phyloP scores from a whole-genome alignment of 345 rosid species.

The Lumnitzera racemosa region DNA sequence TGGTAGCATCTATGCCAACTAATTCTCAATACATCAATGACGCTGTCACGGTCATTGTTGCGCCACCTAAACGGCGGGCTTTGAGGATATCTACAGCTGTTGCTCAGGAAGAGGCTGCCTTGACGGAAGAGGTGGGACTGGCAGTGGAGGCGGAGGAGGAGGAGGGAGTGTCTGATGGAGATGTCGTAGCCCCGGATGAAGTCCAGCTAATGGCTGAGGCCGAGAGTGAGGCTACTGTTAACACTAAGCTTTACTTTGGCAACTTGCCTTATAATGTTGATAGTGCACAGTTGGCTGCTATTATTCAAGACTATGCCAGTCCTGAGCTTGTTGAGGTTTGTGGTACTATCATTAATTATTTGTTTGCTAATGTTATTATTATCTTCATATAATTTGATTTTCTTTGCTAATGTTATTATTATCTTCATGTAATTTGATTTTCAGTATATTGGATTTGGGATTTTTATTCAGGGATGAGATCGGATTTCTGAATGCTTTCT shows the following conservation, averaged over 20 bases:
- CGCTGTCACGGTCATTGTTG: slow-evolving; percentile 3
- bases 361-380: neutral
- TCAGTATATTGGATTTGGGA: too few relatives aligned
- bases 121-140: slow-evolving; percentile 19
- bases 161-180: slow-evolving; percentile 4
- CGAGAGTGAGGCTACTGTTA: slow-evolving; percentile 15
- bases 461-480: too few relatives aligned
- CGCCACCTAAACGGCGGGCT: slow-evolving; percentile 21
- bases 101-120: slow-evolving; percentile 35
- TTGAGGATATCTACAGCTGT: slow-evolving; percentile 40
- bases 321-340: slow-evolving; percentile 81
- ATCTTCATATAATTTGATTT: neutral
- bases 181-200: neutral
- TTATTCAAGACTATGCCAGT: slow-evolving; percentile 64
- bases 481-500: too few relatives aligned
- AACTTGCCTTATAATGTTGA: slow-evolving; percentile 87
- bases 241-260: slow-evolving; percentile 85
- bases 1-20: neutral
- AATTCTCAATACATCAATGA: neutral
- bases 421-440: too few relatives aligned
- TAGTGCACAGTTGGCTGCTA: slow-evolving; percentile 84
- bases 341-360: neutral
- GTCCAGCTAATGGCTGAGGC: neutral
- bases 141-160: slow-evolving; percentile 14
- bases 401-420: neutral